phyloP scores from a whole-genome alignment of 2,329 filamentous ascomycete species.

The Hyphodiscus sp. region DNA sequence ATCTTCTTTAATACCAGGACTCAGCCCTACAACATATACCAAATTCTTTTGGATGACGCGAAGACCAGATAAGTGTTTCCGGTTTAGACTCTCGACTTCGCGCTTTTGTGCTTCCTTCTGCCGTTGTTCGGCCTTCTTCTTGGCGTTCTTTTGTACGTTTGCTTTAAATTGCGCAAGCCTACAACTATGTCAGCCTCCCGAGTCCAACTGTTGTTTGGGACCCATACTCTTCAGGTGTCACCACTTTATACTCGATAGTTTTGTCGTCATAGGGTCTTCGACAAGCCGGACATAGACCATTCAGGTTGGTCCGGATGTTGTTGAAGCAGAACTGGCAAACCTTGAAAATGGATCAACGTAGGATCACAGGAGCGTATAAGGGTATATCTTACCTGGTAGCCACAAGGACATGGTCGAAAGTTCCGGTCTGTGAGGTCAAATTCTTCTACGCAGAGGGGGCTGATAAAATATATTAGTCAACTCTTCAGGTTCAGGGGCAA shows the following conservation, averaged over 20 bases:
- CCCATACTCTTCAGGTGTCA: slow-evolving; percentile 86
- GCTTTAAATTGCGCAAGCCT: slow-evolving; percentile 70
- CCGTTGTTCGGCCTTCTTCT: slow-evolving; percentile 77
- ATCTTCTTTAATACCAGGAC: slow-evolving; percentile 86
- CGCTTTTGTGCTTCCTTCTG: slow-evolving; percentile 96
- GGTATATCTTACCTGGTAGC: slow-evolving; percentile 74
- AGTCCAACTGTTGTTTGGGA: neutral
- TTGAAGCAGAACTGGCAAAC: slow-evolving; percentile 99
- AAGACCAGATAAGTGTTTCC: slow-evolving; percentile 92
- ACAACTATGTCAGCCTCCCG: slow-evolving; percentile 18
- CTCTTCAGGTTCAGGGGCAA: neutral
- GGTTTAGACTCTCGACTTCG: slow-evolving; percentile 90
- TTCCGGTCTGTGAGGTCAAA: slow-evolving; percentile 97
- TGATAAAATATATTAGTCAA: slow-evolving; percentile 36
- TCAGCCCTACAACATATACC: slow-evolving; percentile 93
- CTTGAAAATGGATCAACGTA: slow-evolving; percentile 38
- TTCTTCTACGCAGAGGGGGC: slow-evolving; percentile 97
- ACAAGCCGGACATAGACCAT: slow-evolving; percentile 95
- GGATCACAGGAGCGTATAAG: neutral
- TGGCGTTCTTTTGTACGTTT: slow-evolving; percentile 82
- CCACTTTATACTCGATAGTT: slow-evolving; percentile 93
- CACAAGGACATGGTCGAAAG: slow-evolving; percentile 94
- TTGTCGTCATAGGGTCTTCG: slow-evolving; percentile 93
- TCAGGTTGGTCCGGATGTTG: slow-evolving; percentile 98
- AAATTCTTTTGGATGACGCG: slow-evolving; percentile 97